phyloP scores from a whole-genome alignment of 257 asterid genomes.

The Handroanthus guayacan region DNA sequence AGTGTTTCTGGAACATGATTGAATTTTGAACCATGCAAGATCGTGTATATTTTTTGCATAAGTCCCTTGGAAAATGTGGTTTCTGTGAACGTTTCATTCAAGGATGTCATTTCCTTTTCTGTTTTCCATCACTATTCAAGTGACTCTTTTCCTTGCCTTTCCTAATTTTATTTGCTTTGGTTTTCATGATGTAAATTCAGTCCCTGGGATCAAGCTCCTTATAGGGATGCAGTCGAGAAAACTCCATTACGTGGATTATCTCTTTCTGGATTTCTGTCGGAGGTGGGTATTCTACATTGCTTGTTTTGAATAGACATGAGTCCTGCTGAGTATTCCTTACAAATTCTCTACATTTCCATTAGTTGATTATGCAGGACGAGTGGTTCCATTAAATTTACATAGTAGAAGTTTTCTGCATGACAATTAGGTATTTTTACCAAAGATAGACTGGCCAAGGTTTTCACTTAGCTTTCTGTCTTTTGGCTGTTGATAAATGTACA shows the following conservation, averaged over 20 bases:
- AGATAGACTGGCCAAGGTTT: not conserved
- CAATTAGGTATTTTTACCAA: constrained; percentile 16
- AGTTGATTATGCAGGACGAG: constrained; percentile 15
- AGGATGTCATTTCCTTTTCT: not conserved
- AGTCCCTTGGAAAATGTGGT: not conserved
- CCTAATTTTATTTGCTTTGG: constrained; percentile 37
- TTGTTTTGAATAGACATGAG: constrained; percentile 15
- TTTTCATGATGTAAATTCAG: constrained; percentile 57
- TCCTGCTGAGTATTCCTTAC: not conserved
- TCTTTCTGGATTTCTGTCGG: constrained; percentile 86
- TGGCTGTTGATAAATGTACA: not conserved
- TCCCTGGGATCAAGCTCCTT: constrained; percentile 93
- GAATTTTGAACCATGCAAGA: constrained; percentile 4
- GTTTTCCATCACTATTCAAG: constrained; percentile 24
- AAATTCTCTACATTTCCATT: constrained; percentile 20
- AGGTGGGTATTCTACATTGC: constrained; percentile 60
- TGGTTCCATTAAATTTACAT: not conserved
- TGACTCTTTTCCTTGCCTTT: constrained; percentile 23
- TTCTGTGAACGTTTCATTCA: not conserved
- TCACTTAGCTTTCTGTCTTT: constrained; percentile 23
- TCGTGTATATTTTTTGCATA: not conserved
- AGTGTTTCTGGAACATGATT: not conserved
- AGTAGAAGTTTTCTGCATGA: constrained; percentile 4
- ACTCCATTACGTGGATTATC: constrained; percentile 78
- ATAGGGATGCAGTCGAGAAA: constrained; percentile 87